Conservation (phyloP, 225 moss, liverwort and hornwort genomes). For the Pseudisothecium myosuroides region DNA sequence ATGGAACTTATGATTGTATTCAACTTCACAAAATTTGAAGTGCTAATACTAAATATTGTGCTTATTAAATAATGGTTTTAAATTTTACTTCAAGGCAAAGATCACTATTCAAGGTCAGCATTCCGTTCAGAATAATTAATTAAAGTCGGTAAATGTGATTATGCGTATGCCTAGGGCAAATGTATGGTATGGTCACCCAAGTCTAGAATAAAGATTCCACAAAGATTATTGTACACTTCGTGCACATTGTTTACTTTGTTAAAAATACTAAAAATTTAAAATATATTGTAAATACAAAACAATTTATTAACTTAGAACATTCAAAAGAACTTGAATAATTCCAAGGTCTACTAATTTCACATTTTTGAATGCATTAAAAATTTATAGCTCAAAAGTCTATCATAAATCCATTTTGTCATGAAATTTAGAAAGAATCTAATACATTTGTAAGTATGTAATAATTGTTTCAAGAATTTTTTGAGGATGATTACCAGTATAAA, state of each 20-base stretch:
- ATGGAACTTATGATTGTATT: background rate
- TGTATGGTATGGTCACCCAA: accelerated
- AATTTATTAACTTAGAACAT: background rate
- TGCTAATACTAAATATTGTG: no score
- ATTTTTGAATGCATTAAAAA: background rate
- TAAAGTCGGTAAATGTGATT: no score
- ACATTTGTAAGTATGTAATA: background rate
- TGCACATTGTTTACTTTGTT: background rate
- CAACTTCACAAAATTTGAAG: background rate
- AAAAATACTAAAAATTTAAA: background rate
- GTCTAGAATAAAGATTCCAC: background rate
- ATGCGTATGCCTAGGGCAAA: background rate
- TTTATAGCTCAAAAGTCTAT: background rate
- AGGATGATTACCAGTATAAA: background rate
- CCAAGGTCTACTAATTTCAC: background rate
- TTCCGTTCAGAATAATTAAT: accelerated
- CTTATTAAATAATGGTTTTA: no score
- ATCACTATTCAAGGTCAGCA: background rate
- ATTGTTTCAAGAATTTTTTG: no score
- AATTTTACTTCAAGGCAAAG: background rate
- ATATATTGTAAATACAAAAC: no score
- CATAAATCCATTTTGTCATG: background rate
- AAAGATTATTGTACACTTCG: background rate
- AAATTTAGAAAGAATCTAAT: background rate
- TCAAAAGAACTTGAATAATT: background rate